Conservation (phyloP, 2,329 filamentous ascomycete species). For the Colletotrichum filicis region DNA sequence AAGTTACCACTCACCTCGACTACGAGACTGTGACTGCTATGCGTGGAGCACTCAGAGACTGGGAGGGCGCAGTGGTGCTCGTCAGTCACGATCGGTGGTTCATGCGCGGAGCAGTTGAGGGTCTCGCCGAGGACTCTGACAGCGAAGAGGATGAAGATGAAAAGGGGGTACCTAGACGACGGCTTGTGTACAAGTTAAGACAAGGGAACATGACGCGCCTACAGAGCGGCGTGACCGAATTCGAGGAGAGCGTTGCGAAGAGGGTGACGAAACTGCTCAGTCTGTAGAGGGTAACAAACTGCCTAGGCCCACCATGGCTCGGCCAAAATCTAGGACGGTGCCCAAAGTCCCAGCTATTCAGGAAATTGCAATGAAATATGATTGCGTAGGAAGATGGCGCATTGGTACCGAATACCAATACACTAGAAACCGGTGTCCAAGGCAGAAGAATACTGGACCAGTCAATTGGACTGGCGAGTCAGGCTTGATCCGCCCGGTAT, state of each 20-base stretch:
- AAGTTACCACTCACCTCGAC: constrained; percentile 87
- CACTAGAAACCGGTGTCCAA: neutral
- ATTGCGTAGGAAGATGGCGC: neutral
- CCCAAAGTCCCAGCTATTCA: neutral
- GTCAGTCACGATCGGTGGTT: constrained; percentile 89
- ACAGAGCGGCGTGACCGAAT: constrained; percentile 71
- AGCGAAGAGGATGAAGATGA: constrained; percentile 55
- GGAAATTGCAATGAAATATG: neutral
- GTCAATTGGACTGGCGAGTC: constrained; percentile 2
- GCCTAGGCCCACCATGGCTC: neutral
- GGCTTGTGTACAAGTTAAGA: constrained; percentile 70
- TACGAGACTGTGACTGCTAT: constrained; percentile 82
- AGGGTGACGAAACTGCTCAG: constrained; percentile 58
- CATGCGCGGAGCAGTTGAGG: constrained; percentile 78
- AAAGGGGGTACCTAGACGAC: constrained; percentile 54
- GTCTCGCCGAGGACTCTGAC: constrained; percentile 55
- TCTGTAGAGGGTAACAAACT: neutral
- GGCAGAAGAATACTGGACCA: neutral
- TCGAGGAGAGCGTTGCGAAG: constrained; percentile 72
- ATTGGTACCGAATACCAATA: too few species aligned
- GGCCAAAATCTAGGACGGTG: neutral
- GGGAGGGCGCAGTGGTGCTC: constrained; percentile 79
- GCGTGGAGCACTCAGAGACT: constrained; percentile 71
- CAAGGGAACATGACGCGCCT: constrained; percentile 66
- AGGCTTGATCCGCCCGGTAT: neutral